Conservation (phyloP, 352 stramenopile genomes). For the Detonula confervacea region DNA sequence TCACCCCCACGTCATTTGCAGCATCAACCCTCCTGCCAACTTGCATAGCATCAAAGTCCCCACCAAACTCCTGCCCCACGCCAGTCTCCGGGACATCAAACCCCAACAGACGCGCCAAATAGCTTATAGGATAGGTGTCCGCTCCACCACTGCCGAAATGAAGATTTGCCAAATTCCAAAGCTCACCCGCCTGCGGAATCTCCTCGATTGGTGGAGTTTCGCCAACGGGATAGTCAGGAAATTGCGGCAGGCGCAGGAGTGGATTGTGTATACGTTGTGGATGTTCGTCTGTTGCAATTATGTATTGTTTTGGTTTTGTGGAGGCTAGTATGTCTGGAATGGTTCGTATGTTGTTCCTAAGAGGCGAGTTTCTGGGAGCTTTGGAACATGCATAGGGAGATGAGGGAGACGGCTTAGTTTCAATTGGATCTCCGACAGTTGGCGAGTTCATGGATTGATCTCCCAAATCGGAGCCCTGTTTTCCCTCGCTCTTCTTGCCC, state of each 20-base stretch:
- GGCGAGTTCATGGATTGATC: not conserved
- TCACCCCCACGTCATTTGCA: not conserved
- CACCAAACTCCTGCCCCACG: constrained; percentile 24
- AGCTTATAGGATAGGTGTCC: constrained; percentile 80
- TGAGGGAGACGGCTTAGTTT: too few species aligned
- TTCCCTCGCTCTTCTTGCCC: constrained; percentile 8
- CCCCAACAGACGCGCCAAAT: constrained; percentile 70
- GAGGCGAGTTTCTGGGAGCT: too few species aligned
- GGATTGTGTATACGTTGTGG: constrained; percentile 69
- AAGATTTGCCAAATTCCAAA: constrained; percentile 61
- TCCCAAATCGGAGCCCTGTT: too few species aligned
- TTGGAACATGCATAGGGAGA: too few species aligned
- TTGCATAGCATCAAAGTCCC: constrained; percentile 37
- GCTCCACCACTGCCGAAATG: constrained; percentile 59
- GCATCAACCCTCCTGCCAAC: constrained; percentile 9
- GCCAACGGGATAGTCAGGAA: constrained; percentile 15
- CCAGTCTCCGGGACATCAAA: constrained; percentile 63
- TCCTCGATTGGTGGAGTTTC: constrained; percentile 34
- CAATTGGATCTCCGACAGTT: too few species aligned
- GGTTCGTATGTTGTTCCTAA: not conserved
- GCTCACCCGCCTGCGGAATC: constrained; percentile 61
- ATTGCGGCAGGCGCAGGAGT: constrained; percentile 60
- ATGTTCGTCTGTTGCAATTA: constrained; percentile 46
- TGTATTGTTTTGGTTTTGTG: constrained; percentile 6
- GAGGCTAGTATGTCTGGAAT: constrained; percentile 7